These are phyloP conservation scores for Draba incana DNA, from an alignment of 345 rosid genomes.

Conservation along the genomic window DNA sequence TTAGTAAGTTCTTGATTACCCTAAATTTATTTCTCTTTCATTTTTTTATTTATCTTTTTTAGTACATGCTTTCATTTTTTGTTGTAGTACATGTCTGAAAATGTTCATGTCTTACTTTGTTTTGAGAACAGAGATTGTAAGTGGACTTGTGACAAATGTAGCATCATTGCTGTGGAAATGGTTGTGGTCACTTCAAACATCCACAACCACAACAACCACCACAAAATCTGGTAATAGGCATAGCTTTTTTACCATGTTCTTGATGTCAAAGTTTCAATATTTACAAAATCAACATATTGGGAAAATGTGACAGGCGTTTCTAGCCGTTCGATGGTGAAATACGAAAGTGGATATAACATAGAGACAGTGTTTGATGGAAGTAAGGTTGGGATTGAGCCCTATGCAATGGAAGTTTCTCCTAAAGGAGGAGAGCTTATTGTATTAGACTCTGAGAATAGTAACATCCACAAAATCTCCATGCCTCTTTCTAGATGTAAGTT, in stretches of 20 bases:
- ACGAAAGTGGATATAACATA: slow-evolving; percentile 87
- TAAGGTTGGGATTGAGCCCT: slow-evolving; percentile 88
- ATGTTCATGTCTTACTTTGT: background rate
- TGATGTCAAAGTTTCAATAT: slow-evolving; percentile 16
- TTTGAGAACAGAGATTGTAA: slow-evolving; percentile 65
- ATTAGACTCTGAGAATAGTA: slow-evolving; percentile 84
- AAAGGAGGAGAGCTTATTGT: slow-evolving; percentile 79
- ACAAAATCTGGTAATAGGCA: slow-evolving; percentile 57
- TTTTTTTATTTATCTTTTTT: background rate
- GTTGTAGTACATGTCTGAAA: slow-evolving; percentile 4
- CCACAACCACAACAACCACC: slow-evolving; percentile 57
- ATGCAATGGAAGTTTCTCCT: slow-evolving; percentile 67
- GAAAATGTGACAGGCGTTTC: slow-evolving; percentile 55
- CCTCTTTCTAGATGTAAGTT: slow-evolving; percentile 82
- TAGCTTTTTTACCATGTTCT: slow-evolving; percentile 16
- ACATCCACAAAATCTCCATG: slow-evolving; percentile 80
- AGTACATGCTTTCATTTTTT: background rate
- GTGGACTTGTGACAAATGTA: slow-evolving; percentile 76
- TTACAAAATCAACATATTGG: background rate
- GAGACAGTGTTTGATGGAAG: slow-evolving; percentile 99
- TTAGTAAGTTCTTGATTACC: slow-evolving; percentile 54
- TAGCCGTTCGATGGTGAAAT: slow-evolving; percentile 90
- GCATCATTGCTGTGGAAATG: slow-evolving; percentile 78
- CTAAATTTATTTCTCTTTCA: background rate
- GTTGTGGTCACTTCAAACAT: slow-evolving; percentile 84